Evolutionary conservation across 176 grass and related monocot genomes (phyloP), one percentile per base, ranked within the genome.

Genomic region (barley (Hordeum vulgare)): DNA sequence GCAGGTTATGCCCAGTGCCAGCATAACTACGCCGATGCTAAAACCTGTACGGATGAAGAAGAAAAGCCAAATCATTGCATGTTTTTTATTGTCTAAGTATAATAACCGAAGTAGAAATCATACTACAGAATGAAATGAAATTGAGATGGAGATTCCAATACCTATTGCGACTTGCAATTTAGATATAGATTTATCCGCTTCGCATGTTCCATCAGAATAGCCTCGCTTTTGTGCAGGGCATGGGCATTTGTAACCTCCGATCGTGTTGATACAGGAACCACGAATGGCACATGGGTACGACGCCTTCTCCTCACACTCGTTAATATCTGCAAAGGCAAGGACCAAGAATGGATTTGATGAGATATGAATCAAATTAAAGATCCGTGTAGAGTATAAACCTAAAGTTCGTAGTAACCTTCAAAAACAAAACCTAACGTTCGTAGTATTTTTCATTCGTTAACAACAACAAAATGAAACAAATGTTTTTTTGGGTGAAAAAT

Each of bases 271-370:
- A 53, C 91, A 93, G 4, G 27, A 63, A 12, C 34, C 72, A 11
- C 17, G 11, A 58, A 37, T 29, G 9, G 13, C 9, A 61, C 88
- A 93, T 28, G 71, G 47, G 5, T 68, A 81, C 28, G n/a, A 28
- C 4, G 31, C 29, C 35, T 71, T 56, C 14, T 60, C 62, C 3
- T 65, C 31, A 29, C 91, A 94, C 21, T 90, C 91, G 64, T 94
- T 18, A 25, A 86, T 86, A 71, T 90, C 91, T 90, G 78, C 11
- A 20, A 25, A 45, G 0, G 12, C 5, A 34, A 25, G 4, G 24
- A 13, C 23, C 6, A 71, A 71, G 3, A 45, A 27, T 17, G 27
- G 2, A 14, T 44, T 71, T 71, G 6, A 44, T 44, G 14, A 71
- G 12, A 23, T 26, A 21, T 0, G 18, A 1, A 18, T 5, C 47